Conservation (phyloP, 225 moss, liverwort and hornwort genomes). For the Pseudoscleropodium purum region DNA sequence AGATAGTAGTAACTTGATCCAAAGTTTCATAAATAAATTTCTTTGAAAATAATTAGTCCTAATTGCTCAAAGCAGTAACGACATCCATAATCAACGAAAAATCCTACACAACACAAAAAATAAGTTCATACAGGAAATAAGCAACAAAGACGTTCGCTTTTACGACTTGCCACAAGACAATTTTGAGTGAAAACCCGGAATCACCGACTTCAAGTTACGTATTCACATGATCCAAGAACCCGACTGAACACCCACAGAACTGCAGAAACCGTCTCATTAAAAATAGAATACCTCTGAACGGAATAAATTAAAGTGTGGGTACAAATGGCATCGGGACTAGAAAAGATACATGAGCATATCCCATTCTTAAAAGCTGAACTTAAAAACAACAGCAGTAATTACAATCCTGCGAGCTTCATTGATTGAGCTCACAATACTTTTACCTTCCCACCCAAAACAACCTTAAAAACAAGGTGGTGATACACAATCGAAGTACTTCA, state of each 20-base stretch:
- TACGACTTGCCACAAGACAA: not conserved
- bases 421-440: slow-evolving; percentile 17
- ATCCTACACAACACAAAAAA: not conserved
- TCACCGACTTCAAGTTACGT: no score
- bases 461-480: slow-evolving; percentile 5
- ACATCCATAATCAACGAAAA: not conserved
- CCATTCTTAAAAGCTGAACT: not conserved
- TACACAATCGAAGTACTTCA: slow-evolving; percentile 24
- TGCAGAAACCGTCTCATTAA: not conserved
- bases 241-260: not conserved
- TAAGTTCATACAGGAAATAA: not conserved
- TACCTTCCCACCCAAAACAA: slow-evolving; percentile 9
- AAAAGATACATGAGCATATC: not conserved
- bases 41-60: not conserved
- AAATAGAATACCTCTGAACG: not conserved
- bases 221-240: not conserved
- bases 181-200: no score
- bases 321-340: not conserved
- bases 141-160: no score
- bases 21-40: no score
- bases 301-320: not conserved
- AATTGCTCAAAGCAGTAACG: not conserved
- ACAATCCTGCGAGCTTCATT: slow-evolving; percentile 34
- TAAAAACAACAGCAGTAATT: slow-evolving; percentile 22
- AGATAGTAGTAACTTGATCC: not conserved